Evolutionary conservation across 768 basidiomycete genomes (phyloP).

Genomic region (Rhizopogon vulgaris): DNA sequence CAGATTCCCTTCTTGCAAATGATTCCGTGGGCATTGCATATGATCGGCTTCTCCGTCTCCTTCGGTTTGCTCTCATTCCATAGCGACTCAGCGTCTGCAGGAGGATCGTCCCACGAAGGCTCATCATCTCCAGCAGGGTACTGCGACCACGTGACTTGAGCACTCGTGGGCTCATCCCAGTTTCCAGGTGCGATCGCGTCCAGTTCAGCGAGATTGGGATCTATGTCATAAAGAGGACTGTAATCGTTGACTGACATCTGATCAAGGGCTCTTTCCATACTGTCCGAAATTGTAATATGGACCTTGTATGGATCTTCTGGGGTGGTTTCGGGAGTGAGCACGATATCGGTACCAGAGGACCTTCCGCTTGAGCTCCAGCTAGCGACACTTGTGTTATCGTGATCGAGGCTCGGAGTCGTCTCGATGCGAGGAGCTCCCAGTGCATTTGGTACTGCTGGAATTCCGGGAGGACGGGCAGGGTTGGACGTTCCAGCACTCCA

Average conservation of each 20-base stretch:
- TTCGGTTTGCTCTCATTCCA: slow-evolving; percentile 12
- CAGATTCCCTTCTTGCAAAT: slow-evolving; percentile 34
- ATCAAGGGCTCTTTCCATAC: slow-evolving; percentile 25
- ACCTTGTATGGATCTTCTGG: slow-evolving; percentile 16
- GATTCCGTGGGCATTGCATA: slow-evolving; percentile 27
- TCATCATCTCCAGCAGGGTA: slow-evolving; percentile 1
- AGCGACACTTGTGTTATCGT: slow-evolving; percentile 6
- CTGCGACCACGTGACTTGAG: neutral
- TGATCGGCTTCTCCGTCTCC: slow-evolving; percentile 4
- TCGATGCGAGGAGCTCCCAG: neutral
- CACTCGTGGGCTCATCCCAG: slow-evolving; percentile 10
- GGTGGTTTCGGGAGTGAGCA: slow-evolving; percentile 19
- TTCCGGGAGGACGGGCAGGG: slow-evolving; percentile 10
- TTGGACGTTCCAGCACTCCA: slow-evolving; percentile 8
- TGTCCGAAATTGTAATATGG: slow-evolving; percentile 18
- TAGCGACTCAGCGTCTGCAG: slow-evolving; percentile 16
- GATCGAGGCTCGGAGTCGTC: slow-evolving; percentile 3
- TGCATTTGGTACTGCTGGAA: slow-evolving; percentile 1
- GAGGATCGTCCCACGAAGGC: slow-evolving; percentile 10
- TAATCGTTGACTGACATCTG: slow-evolving; percentile 12
- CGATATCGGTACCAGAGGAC: slow-evolving; percentile 19
- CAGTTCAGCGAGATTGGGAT: slow-evolving; percentile 11
- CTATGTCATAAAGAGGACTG: slow-evolving; percentile 4
- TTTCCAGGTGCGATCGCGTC: slow-evolving; percentile 19
- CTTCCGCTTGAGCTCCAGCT: slow-evolving; percentile 19